Percentiles rank a stretch among this genome's conserved stretches.
Conservation (phyloP, 2,329 filamentous ascomycete species). For the Emericellopsis atlantica region DNA sequence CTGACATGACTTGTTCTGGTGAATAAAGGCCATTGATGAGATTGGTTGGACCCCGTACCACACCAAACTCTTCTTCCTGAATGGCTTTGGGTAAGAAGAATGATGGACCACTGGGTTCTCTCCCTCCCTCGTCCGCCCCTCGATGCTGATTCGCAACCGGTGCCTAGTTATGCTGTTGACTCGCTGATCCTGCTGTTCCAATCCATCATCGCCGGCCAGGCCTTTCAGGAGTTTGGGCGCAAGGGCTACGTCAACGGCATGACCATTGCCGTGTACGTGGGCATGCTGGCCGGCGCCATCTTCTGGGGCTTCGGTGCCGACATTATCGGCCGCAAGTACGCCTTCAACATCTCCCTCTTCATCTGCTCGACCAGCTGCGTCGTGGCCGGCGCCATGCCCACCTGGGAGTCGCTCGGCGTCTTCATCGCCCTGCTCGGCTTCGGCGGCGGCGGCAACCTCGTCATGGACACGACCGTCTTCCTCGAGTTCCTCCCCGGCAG, state of each 20-base stretch:
- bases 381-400: slow-evolving; percentile 53
- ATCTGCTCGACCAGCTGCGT: slow-evolving; percentile 45
- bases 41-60: slow-evolving; percentile 50
- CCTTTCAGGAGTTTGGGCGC: slow-evolving; percentile 44
- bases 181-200: slow-evolving; percentile 41
- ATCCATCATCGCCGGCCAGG: slow-evolving; percentile 45
- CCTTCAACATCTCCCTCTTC: slow-evolving; percentile 56
- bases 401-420: slow-evolving; percentile 50
- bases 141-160: neutral
- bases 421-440: slow-evolving; percentile 53
- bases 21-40: slow-evolving; percentile 34
- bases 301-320: slow-evolving; percentile 60
- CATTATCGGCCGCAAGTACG: slow-evolving; percentile 53
- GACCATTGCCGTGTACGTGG: slow-evolving; percentile 48
- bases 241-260: slow-evolving; percentile 41
- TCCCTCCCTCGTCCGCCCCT: neutral
- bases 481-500: slow-evolving; percentile 34
- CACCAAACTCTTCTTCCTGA: slow-evolving; percentile 47
- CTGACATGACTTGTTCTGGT: slow-evolving; percentile 1
- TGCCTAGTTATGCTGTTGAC: slow-evolving; percentile 30
- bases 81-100: slow-evolving; percentile 37
- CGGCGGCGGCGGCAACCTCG: slow-evolving; percentile 39
- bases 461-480: slow-evolving; percentile 38
- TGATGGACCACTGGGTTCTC: no score
- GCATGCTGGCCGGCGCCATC: slow-evolving; percentile 41